phyloP scores from a whole-genome alignment of 1,284 basidiomycete genomes.

The Rhodofomes roseus region DNA sequence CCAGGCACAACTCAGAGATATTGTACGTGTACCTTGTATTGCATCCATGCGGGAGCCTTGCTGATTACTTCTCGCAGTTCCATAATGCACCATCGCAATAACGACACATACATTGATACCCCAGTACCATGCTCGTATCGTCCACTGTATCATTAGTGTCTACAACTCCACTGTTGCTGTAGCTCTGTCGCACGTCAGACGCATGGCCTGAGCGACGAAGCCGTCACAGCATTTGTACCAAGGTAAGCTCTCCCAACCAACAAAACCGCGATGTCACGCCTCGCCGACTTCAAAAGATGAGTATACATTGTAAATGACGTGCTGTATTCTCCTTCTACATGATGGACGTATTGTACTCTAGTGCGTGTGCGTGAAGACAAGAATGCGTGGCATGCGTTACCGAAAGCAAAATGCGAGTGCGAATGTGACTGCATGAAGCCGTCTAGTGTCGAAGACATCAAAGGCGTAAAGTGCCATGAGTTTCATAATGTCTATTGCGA shows the following conservation, averaged over 20 bases:
- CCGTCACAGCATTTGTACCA: neutral
- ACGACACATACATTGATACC: neutral
- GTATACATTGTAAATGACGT: no score
- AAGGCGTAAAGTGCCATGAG: neutral
- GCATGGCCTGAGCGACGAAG: neutral
- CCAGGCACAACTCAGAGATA: slow-evolving; percentile 81
- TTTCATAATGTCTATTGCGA: neutral
- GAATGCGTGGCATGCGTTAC: neutral
- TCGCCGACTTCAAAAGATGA: no score
- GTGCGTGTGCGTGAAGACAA: neutral
- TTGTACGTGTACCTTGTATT: slow-evolving; percentile 47
- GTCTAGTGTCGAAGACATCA: neutral
- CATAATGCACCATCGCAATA: slow-evolving; percentile 2
- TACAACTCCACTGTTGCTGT: neutral
- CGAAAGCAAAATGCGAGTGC: neutral
- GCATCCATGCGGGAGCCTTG: neutral
- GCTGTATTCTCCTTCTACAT: no score
- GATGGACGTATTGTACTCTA: no score
- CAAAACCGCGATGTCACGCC: no score
- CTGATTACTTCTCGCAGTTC: slow-evolving; percentile 10
- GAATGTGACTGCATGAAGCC: no score
- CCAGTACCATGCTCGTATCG: neutral
- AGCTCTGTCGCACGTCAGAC: neutral
- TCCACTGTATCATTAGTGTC: neutral
- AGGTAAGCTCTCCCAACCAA: no score